phyloP scores from a whole-genome alignment of 768 basidiomycete species.

The Hemileccinum impolitum region DNA sequence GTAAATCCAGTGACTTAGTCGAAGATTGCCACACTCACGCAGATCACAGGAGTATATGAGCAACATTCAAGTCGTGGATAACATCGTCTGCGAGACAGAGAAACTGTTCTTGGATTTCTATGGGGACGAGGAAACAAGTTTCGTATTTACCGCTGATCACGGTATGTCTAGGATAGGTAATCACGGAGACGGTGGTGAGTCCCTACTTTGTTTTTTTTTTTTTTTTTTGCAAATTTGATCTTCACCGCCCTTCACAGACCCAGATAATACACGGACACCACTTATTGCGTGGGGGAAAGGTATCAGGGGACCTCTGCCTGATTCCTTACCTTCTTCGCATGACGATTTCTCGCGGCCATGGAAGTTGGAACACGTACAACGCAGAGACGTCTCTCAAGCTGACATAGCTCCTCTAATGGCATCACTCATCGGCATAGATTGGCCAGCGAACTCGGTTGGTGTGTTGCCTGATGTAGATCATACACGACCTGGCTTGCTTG shows the following conservation, averaged over 20 bases:
- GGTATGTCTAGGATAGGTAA: conserved; percentile 89
- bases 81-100: conserved; percentile 66
- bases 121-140: conserved; percentile 64
- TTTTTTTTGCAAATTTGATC: not conserved
- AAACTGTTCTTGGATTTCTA: conserved; percentile 61
- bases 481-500: conserved; percentile 55
- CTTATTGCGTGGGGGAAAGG: conserved; percentile 81
- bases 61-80: conserved; percentile 77
- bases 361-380: conserved; percentile 53
- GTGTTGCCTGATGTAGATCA: conserved; percentile 75
- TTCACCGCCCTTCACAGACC: conserved; percentile 48
- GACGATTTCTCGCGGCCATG: conserved; percentile 69
- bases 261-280: conserved; percentile 85
- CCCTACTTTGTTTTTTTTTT: no score
- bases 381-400: conserved; percentile 80
- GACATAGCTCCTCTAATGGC: conserved; percentile 81
- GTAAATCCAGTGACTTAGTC: conserved; percentile 33
- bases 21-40: not conserved
- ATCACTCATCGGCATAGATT: conserved; percentile 62
- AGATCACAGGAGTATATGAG: conserved; percentile 72
- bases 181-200: conserved; percentile 81
- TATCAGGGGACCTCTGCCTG: conserved; percentile 63
- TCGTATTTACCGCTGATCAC: conserved; percentile 84
- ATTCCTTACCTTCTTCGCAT: conserved; percentile 54
- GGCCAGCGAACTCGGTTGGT: conserved; percentile 83